phyloP scores from a whole-genome alignment of 768 basidiomycete species.

The Kwoniella dendrophila region DNA sequence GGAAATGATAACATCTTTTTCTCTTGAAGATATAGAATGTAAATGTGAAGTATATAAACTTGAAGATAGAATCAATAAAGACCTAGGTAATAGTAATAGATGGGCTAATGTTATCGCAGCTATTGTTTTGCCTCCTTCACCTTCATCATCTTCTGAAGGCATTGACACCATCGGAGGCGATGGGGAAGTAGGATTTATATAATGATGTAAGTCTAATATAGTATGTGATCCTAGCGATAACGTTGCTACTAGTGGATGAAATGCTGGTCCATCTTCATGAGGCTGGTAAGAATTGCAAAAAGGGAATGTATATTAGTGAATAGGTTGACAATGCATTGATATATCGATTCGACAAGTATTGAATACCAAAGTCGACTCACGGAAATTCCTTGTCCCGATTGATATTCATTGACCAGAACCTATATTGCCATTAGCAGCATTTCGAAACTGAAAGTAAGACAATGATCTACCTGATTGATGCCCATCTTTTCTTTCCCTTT shows the following conservation, averaged over 20 bases:
- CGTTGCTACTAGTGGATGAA: constrained; percentile 86
- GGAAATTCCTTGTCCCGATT: constrained; percentile 89
- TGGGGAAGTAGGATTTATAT: constrained; percentile 55
- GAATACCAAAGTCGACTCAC: constrained; percentile 58
- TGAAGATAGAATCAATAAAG: constrained; percentile 73
- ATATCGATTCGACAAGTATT: background rate
- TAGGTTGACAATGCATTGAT: background rate
- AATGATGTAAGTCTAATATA: constrained; percentile 79
- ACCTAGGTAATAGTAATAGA: constrained; percentile 80
- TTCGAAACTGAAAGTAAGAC: no score
- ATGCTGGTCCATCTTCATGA: constrained; percentile 88
- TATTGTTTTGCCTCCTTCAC: constrained; percentile 58
- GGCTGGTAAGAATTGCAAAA: constrained; percentile 62
- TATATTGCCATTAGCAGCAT: no score
- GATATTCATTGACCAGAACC: constrained; percentile 92
- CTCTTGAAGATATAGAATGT: constrained; percentile 74
- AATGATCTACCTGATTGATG: constrained; percentile 80
- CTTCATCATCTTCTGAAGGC: constrained; percentile 13
- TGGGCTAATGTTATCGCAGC: constrained; percentile 69
- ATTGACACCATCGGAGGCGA: constrained; percentile 42
- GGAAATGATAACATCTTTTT: constrained; percentile 59
- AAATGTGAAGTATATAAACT: constrained; percentile 71
- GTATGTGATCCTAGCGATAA: constrained; percentile 82
- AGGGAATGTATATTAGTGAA: background rate
- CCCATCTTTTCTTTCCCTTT: constrained; percentile 38